A percentile compares a stretch with the other conserved stretches of the same genome.
Conservation (phyloP, 2,329 filamentous ascomycete genomes). For the Verticillium isaacii region DNA sequence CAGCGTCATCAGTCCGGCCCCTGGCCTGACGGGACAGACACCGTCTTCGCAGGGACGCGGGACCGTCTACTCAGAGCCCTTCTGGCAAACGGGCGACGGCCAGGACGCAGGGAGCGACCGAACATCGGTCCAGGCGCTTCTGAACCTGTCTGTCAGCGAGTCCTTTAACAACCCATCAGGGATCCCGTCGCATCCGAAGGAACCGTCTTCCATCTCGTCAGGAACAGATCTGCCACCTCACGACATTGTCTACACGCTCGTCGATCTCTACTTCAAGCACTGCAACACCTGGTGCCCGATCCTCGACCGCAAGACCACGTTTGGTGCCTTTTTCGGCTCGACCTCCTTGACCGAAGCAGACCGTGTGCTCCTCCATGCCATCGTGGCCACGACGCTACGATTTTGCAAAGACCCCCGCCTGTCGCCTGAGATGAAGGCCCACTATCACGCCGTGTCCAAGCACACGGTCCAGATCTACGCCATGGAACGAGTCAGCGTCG, state of each 20-base stretch:
- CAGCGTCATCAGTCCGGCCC: slow-evolving; percentile 11
- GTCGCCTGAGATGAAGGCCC: slow-evolving; percentile 28
- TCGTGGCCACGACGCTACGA: slow-evolving; percentile 35
- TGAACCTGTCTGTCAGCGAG: slow-evolving; percentile 12
- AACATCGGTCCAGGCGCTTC: slow-evolving; percentile 14
- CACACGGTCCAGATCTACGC: slow-evolving; percentile 35
- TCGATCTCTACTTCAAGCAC: slow-evolving; percentile 60
- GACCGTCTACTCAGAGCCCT: slow-evolving; percentile 32
- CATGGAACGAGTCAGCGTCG: slow-evolving; percentile 34
- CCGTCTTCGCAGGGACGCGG: slow-evolving; percentile 27
- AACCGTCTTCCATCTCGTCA: slow-evolving; percentile 25
- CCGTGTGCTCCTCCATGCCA: slow-evolving; percentile 36
- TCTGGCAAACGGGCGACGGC: slow-evolving; percentile 21
- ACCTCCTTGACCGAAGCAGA: slow-evolving; percentile 33
- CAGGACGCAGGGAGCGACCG: slow-evolving; percentile 9
- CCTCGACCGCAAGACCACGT: slow-evolving; percentile 36
- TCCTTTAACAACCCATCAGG: slow-evolving; percentile 4
- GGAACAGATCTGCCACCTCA: slow-evolving; percentile 52
- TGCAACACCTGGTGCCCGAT: slow-evolving; percentile 55
- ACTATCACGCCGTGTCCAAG: slow-evolving; percentile 33
- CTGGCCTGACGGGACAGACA: slow-evolving; percentile 13
- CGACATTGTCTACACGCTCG: slow-evolving; percentile 54
- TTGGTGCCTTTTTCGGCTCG: slow-evolving; percentile 33
- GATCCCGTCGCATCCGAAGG: slow-evolving; percentile 10
- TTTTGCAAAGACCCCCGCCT: slow-evolving; percentile 35